phyloP scores from a whole-genome alignment of 805 yeast genomes.

The Cyberlindnera mrakii region DNA sequence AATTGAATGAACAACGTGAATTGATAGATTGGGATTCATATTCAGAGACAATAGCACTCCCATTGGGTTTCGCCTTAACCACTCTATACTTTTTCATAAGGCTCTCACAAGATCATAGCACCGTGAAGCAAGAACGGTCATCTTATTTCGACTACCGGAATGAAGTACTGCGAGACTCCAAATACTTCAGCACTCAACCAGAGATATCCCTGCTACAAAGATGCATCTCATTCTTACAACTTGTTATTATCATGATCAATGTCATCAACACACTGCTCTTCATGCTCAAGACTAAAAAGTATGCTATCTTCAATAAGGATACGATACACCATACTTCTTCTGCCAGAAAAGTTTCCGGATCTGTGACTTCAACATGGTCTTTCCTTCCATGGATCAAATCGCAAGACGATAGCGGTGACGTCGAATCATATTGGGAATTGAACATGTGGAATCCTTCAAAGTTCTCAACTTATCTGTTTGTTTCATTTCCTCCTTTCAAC shows the following conservation, averaged over 20 bases:
- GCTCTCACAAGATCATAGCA: slow-evolving; percentile 19
- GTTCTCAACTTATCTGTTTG: slow-evolving; percentile 44
- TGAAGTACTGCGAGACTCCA: slow-evolving; percentile 15
- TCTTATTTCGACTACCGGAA: slow-evolving; percentile 8
- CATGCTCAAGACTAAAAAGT: slow-evolving; percentile 20
- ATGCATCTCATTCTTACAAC: slow-evolving; percentile 5
- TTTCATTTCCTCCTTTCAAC: slow-evolving; percentile 55
- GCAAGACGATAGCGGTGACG: slow-evolving; percentile 7
- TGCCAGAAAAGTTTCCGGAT: slow-evolving; percentile 15
- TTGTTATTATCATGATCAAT: slow-evolving; percentile 15
- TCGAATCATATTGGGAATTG: slow-evolving; percentile 44
- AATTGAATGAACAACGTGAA: slow-evolving; percentile 22
- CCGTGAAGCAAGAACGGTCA: neutral
- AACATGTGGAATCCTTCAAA: slow-evolving; percentile 63
- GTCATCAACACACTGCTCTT: slow-evolving; percentile 16
- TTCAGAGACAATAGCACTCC: slow-evolving; percentile 20
- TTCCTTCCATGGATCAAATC: neutral
- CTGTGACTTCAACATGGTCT: neutral
- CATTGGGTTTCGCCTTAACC: slow-evolving; percentile 19
- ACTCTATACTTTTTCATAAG: slow-evolving; percentile 19
- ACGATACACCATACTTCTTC: slow-evolving; percentile 9
- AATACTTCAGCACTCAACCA: slow-evolving; percentile 10
- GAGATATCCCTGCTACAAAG: slow-evolving; percentile 4
- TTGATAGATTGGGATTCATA: slow-evolving; percentile 25
- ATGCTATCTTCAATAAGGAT: slow-evolving; percentile 21